Percentiles rank a stretch among this genome's conserved stretches.
These are phyloP conservation scores for Zostera marina DNA, from an alignment of 116 monocot genomes.

Conservation along the genomic window DNA sequence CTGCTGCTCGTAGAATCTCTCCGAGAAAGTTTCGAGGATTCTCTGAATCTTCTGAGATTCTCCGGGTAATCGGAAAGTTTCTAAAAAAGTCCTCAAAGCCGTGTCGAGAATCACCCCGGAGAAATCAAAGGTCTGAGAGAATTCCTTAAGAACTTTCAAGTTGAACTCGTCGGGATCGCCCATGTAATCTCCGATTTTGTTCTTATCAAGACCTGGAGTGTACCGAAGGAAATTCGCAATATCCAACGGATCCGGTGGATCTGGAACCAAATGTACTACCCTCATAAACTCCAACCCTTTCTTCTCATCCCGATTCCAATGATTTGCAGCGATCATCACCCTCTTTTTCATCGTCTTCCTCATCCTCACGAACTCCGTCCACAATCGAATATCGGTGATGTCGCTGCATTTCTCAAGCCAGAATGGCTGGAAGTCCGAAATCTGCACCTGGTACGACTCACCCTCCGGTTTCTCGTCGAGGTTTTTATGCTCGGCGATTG, in stretches of 20 bases:
- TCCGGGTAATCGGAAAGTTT: constrained; percentile 76
- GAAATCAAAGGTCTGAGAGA: constrained; percentile 60
- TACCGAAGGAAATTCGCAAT: constrained; percentile 65
- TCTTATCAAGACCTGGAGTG: constrained; percentile 75
- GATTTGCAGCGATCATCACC: constrained; percentile 54
- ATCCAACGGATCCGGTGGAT: constrained; percentile 30
- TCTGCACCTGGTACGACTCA: constrained; percentile 29
- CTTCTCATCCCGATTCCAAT: constrained; percentile 79
- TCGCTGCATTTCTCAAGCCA: constrained; percentile 35
- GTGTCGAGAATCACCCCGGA: constrained; percentile 49
- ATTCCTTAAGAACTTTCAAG: constrained; percentile 54
- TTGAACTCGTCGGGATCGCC: constrained; percentile 67
- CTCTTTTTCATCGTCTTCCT: constrained; percentile 74
- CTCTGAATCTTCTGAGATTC: constrained; percentile 94
- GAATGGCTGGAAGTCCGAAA: constrained; percentile 39
- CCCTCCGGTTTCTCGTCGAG: constrained; percentile 4
- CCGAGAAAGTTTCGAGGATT: constrained; percentile 79
- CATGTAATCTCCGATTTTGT: constrained; percentile 64
- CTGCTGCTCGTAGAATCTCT: constrained; percentile 64
- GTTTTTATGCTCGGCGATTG: constrained; percentile 46
- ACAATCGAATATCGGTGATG: constrained; percentile 18
- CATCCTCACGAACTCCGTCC: constrained; percentile 55
- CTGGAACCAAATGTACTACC: constrained; percentile 32
- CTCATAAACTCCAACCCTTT: constrained; percentile 69
- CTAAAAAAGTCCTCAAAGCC: constrained; percentile 56